phyloP scores from a whole-genome alignment of 2,329 filamentous ascomycete species.

The Lecanicillium sp. region DNA sequence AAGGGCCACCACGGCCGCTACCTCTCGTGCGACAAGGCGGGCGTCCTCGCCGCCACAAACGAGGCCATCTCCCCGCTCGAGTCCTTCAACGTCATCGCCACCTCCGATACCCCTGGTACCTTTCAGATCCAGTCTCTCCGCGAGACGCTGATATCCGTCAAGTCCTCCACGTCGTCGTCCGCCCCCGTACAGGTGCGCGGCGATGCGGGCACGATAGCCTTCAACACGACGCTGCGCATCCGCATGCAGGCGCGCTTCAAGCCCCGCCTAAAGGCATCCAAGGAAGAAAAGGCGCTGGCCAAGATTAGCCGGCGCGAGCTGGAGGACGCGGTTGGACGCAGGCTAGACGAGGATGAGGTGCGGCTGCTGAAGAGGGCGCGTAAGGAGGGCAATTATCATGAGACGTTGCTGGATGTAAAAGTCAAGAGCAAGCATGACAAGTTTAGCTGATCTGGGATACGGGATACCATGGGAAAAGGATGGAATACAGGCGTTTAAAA shows the following conservation, averaged over 20 bases:
- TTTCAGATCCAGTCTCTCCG: slow-evolving; percentile 69
- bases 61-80: slow-evolving; percentile 82
- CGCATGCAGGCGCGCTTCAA: slow-evolving; percentile 96
- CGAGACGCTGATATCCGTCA: slow-evolving; percentile 61
- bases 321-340: slow-evolving; percentile 70
- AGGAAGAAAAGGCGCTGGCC: slow-evolving; percentile 74
- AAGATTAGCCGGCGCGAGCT: slow-evolving; percentile 83
- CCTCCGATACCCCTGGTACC: slow-evolving; percentile 57
- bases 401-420: slow-evolving; percentile 76
- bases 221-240: slow-evolving; percentile 67
- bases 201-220: slow-evolving; percentile 60
- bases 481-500: not conserved
- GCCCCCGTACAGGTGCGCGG: slow-evolving; percentile 54
- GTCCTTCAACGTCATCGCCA: slow-evolving; percentile 63
- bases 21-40: slow-evolving; percentile 77
- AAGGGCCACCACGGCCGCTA: slow-evolving; percentile 88
- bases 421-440: slow-evolving; percentile 93
- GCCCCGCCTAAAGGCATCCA: slow-evolving; percentile 68
- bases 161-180: slow-evolving; percentile 44
- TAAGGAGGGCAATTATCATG: slow-evolving; percentile 83
- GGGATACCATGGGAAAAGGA: not conserved
- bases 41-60: slow-evolving; percentile 65
- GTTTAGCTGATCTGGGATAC: slow-evolving; percentile 35
- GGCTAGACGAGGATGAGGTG: slow-evolving; percentile 79
- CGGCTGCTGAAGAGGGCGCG: slow-evolving; percentile 73